Evolutionary conservation across 1,284 basidiomycete species (phyloP), one percentile per base, ranked within the genome.

Genomic region (Waitea zeae): DNA sequence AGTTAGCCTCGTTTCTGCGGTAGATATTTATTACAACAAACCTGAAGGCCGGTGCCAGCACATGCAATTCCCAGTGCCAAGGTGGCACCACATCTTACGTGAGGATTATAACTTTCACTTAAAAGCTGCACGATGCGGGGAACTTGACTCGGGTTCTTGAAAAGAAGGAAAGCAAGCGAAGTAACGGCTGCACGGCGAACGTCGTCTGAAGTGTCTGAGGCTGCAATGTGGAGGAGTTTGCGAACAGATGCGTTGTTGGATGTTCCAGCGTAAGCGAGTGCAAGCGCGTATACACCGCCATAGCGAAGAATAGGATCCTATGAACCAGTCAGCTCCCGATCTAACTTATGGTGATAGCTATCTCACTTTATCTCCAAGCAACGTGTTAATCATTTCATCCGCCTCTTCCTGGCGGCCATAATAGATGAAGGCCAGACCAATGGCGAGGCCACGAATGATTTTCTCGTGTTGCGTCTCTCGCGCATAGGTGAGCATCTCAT

Each of bases 81-180:
- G 3, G 92, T 93, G 20, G 90, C 90, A 46, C 90, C 90, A 46
- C 90, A 95, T 33, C 92, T 72, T 18, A 97, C 90, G 50, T 95
- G 89, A n/a, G 92, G 90, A 51, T 96, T 97, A 57, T 96, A 97
- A 49, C 88, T 93, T 62, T 97, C 92, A 44, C 84, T 88, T 37
- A 97, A 61, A 12, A 97, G 69, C 54, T 96, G 90, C 3, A 97
- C 90, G 36, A 96, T 84, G 36, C 92, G 67, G 12, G 92, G 92
- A 1, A 97, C 89, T 57, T 93, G 87, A 9, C 71, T 70, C 14
- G 92, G 88, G 52, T 87, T 93, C 59, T 93, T 88, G 70, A 92
- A 96, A 20, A 97, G 67, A 37, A 97, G 62, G 61, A 97, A 96
- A 1, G 92, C 89, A 26, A 97, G 68, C 6, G 86, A 78, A 3